Base-by-base conservation (phyloP, 169 alveolate genomes). In the Perkinsus chesapeaki region DNA sequence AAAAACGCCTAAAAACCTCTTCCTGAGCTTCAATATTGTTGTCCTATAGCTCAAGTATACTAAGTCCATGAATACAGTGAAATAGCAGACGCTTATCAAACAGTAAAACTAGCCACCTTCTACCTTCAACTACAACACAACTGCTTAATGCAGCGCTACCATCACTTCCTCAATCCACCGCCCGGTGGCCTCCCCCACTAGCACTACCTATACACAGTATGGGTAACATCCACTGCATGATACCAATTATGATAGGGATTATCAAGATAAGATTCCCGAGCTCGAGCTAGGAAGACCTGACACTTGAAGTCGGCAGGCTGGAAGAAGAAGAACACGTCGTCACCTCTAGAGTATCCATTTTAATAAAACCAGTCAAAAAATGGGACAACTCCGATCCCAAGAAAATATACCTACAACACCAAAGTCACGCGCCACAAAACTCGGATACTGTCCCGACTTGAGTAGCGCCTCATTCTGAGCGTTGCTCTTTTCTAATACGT, bases 141-240 rank as follows among this genome's bases (percentile, higher is more conserved):
- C n/a, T n/a, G n/a, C n/a, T n/a, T n/a, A n/a, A n/a, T n/a, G n/a
- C n/a, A n/a, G n/a, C n/a, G n/a, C n/a, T n/a, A n/a, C 9, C 9
- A 47, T 10, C 72, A 47, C 72, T 47, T 47, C 72, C 27, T 10
- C 72, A 47, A 19, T 47, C 19, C 19, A 27, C 82, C 12, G 23
- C 27, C 36, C 82, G 27, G 37, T 20, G 27, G 27, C 37, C 3
- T 60, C 23, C 82, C 36, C 3, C 82, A 27, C 31, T 7, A 27
- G 23, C 82, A n/a, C 23, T 7, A 60, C 82, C 92, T 96, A 92
- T 96, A 94, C 60, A 93, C 92, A 37, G 96, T 93, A 91, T 97
- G 98, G 91, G 95, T 94, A 37, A 97, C 97, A 94, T 97, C 98
- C 31, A 97, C 96, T 0, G 97, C 98, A 94, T 97, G 99, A 36